Evolutionary conservation across 177 flowering plant species (phyloP), one percentile per base, ranked within the genome.

Genomic region (Vitis hybrid): DNA sequence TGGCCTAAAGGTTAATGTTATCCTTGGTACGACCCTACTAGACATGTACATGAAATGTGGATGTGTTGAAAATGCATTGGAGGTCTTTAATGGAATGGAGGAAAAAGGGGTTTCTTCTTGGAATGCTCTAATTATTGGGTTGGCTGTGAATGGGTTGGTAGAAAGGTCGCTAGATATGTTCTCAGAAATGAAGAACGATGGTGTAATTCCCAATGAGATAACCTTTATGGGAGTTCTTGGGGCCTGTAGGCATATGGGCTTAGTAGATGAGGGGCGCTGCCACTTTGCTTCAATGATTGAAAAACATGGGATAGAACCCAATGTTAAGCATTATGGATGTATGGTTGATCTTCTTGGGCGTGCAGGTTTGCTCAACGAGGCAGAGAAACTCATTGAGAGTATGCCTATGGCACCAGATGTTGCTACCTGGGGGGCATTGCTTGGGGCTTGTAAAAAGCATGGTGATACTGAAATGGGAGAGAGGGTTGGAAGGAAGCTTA

Each of bases 281-380:
- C 69, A 79, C 50, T 83, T 83, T 56, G 29, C 65, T 11, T 75
- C 83, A 67, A 83, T 83, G 83, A 64, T 75, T 33, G 51, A 68
- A 16, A 76, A 79, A 15, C 68, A 76, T 66, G 74, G 63, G 14
- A 71, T 81, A 49, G 78, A 81, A 65, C 86, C 86, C 12, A 81
- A 77, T 67, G 70, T 75, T 64, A 77, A 79, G 78, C 86, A 81
- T 57, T 84, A 81, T 60, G 84, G 80, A 22, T 81, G 85, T 77
- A 74, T 81, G 81, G 85, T 84, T 66, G 86, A 84, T 76, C 81
- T 84, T 66, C 75, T 81, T 16, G 86, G 86, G n/a, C 84, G 86
- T 10, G 86, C 75, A 2, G 84, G 86, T 55, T n/a, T 68, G 75
- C 74, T 84, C 1, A 68, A 74, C 29, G 86, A 84, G 69, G 86